Conservation (phyloP, 2,329 filamentous ascomycete species). For the Dactylellina parvicollis region DNA sequence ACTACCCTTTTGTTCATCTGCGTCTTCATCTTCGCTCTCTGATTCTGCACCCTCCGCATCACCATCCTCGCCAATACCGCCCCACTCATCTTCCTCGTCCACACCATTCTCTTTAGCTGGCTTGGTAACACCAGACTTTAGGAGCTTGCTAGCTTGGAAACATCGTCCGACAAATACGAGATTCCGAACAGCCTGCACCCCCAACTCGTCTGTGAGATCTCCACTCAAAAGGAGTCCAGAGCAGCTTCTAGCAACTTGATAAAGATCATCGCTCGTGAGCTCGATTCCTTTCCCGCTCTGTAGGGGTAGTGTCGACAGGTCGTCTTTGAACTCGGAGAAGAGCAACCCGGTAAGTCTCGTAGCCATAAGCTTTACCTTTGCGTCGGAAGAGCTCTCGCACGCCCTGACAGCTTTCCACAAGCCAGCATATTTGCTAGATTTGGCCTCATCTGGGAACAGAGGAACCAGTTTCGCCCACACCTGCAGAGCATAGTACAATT, state of each 20-base stretch:
- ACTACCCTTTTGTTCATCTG: slow-evolving; percentile 61
- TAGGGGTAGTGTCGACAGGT: slow-evolving; percentile 70
- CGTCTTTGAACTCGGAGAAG: slow-evolving; percentile 79
- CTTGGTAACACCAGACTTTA: slow-evolving; percentile 59
- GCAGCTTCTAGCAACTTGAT: slow-evolving; percentile 68
- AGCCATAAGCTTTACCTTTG: slow-evolving; percentile 79
- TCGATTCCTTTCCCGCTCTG: slow-evolving; percentile 76
- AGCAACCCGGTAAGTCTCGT: slow-evolving; percentile 79
- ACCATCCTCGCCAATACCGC: slow-evolving; percentile 62
- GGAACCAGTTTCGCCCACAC: slow-evolving; percentile 75
- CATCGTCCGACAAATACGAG: slow-evolving; percentile 80
- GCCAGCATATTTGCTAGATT: slow-evolving; percentile 70
- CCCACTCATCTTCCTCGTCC: slow-evolving; percentile 62
- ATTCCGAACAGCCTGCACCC: slow-evolving; percentile 80
- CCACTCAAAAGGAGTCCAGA: slow-evolving; percentile 70
- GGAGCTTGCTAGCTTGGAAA: slow-evolving; percentile 69
- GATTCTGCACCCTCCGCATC: slow-evolving; percentile 63
- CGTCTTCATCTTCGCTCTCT: slow-evolving; percentile 63
- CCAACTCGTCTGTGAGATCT: slow-evolving; percentile 77
- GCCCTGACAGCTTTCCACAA: slow-evolving; percentile 77
- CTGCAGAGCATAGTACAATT: slow-evolving; percentile 77
- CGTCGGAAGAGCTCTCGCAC: slow-evolving; percentile 76
- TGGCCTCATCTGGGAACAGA: slow-evolving; percentile 71
- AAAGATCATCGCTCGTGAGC: slow-evolving; percentile 73
- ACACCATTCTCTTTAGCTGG: slow-evolving; percentile 60